Conservation (phyloP, 768 basidiomycete species). For the Amanita rimosa region DNA sequence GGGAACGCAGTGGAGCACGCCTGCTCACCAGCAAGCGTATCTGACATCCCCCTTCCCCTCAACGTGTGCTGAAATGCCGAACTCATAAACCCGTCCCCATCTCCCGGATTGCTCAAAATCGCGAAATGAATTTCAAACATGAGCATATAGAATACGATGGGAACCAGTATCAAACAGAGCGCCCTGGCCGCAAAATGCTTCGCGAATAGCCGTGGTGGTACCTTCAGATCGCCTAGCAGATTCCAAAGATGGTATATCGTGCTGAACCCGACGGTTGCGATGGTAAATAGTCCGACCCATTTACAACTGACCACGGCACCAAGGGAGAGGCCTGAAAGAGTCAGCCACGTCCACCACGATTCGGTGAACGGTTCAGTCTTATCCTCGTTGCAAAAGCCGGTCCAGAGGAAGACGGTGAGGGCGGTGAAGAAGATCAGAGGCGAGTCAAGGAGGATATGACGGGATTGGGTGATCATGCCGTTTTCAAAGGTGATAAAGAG, state of each 20-base stretch:
- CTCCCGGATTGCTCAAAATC: conserved; percentile 81
- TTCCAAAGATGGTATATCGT: conserved; percentile 84
- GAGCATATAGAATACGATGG: conserved; percentile 83
- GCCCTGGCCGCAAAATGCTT: conserved; percentile 86
- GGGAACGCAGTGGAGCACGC: background rate
- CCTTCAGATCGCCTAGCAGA: conserved; percentile 76
- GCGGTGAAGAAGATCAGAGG: conserved; percentile 99
- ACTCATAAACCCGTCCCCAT: conserved; percentile 99
- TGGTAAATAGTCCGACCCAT: conserved; percentile 98
- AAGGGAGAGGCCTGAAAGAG: conserved; percentile 76
- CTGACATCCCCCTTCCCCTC: conserved; percentile 79
- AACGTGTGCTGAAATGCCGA: conserved; percentile 97
- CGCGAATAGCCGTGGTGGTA: conserved; percentile 65
- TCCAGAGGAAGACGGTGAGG: conserved; percentile 78
- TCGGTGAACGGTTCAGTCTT: conserved; percentile 72
- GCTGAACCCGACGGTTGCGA: conserved; percentile 83
- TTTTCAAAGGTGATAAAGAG: conserved; percentile 96
- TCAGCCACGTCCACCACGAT: conserved; percentile 90
- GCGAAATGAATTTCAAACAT: conserved; percentile 97
- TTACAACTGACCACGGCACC: conserved; percentile 93
- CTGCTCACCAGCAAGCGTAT: conserved; percentile 76
- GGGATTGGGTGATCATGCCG: conserved; percentile 88
- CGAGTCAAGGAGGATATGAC: conserved; percentile 94
- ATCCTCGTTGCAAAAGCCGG: conserved; percentile 87
- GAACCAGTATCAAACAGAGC: conserved; percentile 79